phyloP scores from a whole-genome alignment of 768 basidiomycete species.

The Serendipita sp. region DNA sequence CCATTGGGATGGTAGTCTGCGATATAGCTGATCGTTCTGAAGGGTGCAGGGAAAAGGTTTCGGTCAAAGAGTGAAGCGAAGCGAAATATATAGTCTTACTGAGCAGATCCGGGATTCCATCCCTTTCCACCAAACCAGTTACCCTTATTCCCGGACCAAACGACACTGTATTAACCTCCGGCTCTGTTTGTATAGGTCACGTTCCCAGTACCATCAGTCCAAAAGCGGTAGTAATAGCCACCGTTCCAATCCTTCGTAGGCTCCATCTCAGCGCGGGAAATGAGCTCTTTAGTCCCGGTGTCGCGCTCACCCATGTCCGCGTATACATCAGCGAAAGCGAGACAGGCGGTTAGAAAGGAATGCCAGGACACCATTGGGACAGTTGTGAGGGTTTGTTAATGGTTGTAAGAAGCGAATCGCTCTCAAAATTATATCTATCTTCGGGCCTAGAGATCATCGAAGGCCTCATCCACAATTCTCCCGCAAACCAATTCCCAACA shows the following conservation, averaged over 20 bases:
- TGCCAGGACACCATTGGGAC: not conserved
- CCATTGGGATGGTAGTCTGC: slow-evolving; percentile 25
- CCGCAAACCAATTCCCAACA: not conserved
- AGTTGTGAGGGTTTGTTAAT: not conserved
- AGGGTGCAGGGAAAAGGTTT: not conserved
- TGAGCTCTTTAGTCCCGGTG: not conserved
- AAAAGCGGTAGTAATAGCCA: slow-evolving; percentile 26
- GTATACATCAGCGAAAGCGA: no score
- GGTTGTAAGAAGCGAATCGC: not conserved
- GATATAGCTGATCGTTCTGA: slow-evolving; percentile 25
- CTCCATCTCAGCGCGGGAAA: slow-evolving; percentile 5
- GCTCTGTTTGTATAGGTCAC: slow-evolving; percentile 22
- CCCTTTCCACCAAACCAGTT: slow-evolving; percentile 28
- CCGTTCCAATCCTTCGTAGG: slow-evolving; percentile 20
- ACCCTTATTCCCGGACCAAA: slow-evolving; percentile 19
- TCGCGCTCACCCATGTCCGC: no score
- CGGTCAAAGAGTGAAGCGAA: not conserved
- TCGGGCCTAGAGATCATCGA: not conserved
- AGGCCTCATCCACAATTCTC: not conserved
- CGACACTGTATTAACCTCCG: slow-evolving; percentile 21
- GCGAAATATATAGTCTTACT: slow-evolving; percentile 7
- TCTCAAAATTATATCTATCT: not conserved
- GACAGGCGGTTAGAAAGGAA: no score
- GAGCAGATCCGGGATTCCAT: slow-evolving; percentile 23
- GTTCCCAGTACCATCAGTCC: slow-evolving; percentile 20